These are phyloP conservation scores for Ganoderma lucidum DNA, from an alignment of 1,284 basidiomycete species.

Conservation along the genomic window DNA sequence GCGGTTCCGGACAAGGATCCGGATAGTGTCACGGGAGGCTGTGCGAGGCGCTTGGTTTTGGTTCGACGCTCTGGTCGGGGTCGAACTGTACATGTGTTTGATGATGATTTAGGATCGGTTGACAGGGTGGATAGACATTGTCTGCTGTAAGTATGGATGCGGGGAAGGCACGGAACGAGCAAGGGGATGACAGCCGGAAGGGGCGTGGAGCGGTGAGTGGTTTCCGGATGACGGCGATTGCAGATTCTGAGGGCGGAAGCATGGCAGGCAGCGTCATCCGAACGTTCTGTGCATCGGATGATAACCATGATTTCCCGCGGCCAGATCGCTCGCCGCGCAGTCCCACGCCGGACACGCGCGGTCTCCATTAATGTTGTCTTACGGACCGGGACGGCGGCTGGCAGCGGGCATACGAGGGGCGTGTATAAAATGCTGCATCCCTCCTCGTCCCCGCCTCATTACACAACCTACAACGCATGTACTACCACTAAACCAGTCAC, in stretches of 20 bases:
- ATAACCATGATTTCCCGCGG: conserved; percentile 11
- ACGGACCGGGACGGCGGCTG: neutral
- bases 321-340: conserved; percentile 30
- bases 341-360: conserved; percentile 27
- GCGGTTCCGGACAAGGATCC: conserved; percentile 7
- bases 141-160: too few relatives aligned
- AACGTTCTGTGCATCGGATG: conserved; percentile 20
- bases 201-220: conserved; percentile 23
- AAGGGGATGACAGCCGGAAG: conserved; percentile 20
- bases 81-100: neutral
- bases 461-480: conserved; percentile 1
- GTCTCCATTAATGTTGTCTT: conserved; percentile 7
- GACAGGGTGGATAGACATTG: neutral
- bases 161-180: conserved; percentile 18
- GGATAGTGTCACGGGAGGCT: conserved; percentile 6
- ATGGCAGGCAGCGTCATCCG: neutral
- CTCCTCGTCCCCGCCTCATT: neutral
- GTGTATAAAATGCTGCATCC: conserved; percentile 26
- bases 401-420: neutral
- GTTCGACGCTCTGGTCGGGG: neutral
- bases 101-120: neutral
- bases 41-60: neutral
- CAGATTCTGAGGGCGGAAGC: conserved; percentile 5
- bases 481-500: conserved; percentile 11
- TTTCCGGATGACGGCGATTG: neutral